phyloP scores from a whole-genome alignment of 768 basidiomycete genomes.

The Tricholoma hemisulphureum region DNA sequence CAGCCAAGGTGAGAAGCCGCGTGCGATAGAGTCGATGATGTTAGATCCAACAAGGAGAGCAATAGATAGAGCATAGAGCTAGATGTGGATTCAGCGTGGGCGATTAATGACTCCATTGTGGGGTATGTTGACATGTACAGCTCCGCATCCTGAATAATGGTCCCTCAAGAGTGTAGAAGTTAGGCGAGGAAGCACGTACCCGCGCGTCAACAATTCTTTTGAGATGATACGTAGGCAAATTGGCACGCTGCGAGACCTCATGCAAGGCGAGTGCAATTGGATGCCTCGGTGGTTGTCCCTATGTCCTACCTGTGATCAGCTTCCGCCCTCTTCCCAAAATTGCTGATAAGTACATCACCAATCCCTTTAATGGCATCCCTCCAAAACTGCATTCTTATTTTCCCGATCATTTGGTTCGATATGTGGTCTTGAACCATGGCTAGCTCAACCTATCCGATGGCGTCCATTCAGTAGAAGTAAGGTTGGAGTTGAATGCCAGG shows the following conservation, averaged over 20 bases:
- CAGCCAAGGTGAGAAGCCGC: conserved; percentile 81
- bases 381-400: conserved; percentile 88
- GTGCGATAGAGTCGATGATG: conserved; percentile 60
- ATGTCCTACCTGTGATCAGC: conserved; percentile 14
- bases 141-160: conserved; percentile 55
- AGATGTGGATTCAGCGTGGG: conserved; percentile 78
- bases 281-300: conserved; percentile 78
- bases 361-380: conserved; percentile 73
- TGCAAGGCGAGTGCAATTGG: conserved; percentile 76
- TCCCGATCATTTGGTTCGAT: conserved; percentile 71
- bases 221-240: conserved; percentile 71
- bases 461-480: conserved; percentile 6
- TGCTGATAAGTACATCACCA: conserved; percentile 47
- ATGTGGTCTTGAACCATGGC: conserved; percentile 75
- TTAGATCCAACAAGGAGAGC: conserved; percentile 61
- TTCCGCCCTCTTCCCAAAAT: not conserved
- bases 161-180: conserved; percentile 6
- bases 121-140: conserved; percentile 62
- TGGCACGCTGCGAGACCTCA: conserved; percentile 47
- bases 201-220: conserved; percentile 83
- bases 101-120: conserved; percentile 63
- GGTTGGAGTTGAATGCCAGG: conserved; percentile 8
- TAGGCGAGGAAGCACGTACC: conserved; percentile 41
- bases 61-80: conserved; percentile 77
- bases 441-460: conserved; percentile 60